phyloP scores from a whole-genome alignment of 2,329 filamentous ascomycete genomes.

The Botrytis fragariae region DNA sequence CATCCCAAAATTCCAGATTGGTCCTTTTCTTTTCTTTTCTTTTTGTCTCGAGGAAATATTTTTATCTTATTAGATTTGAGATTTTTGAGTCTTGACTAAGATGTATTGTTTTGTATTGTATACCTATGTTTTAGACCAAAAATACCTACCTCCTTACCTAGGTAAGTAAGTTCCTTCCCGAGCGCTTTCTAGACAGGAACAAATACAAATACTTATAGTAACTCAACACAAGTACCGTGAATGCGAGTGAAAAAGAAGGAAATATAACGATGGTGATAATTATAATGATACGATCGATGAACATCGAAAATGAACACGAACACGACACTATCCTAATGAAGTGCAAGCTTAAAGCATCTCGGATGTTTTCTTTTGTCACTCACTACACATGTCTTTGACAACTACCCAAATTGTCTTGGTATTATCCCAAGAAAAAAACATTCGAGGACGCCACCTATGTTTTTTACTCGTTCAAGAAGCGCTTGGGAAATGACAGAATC shows the following conservation, averaged over 20 bases:
- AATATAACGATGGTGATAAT: not conserved
- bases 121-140: not conserved
- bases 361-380: slow-evolving; percentile 11
- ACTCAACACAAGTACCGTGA: not conserved
- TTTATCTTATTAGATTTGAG: not conserved
- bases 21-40: not conserved
- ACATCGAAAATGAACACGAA: slow-evolving; percentile 1
- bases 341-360: slow-evolving; percentile 1
- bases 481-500: slow-evolving; percentile 12
- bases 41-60: not conserved
- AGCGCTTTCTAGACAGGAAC: not conserved
- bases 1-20: slow-evolving; percentile 11
- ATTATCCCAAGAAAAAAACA: not conserved
- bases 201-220: not conserved
- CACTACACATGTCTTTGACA: slow-evolving; percentile 4
- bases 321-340: not conserved
- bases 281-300: not conserved
- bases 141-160: not conserved
- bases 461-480: slow-evolving; percentile 1
- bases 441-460: not conserved
- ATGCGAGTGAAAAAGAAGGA: not conserved
- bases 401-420: slow-evolving; percentile 1
- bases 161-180: not conserved
- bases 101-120: not conserved
- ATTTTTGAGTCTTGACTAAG: not conserved